phyloP scores from a whole-genome alignment of 2,329 filamentous ascomycete genomes.

The Clarireedia hainanense region DNA sequence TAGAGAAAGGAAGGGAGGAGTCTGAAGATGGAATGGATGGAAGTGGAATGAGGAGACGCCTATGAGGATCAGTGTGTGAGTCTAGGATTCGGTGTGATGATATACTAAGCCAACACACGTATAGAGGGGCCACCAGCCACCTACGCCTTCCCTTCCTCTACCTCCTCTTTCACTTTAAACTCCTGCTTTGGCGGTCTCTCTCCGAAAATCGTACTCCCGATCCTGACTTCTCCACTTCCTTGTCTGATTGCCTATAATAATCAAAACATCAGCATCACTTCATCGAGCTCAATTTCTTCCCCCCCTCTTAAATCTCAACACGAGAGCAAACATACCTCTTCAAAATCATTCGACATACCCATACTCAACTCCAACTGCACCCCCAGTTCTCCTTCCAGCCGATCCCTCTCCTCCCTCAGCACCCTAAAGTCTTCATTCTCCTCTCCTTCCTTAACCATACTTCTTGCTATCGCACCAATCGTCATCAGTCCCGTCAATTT shows the following conservation, averaged over 20 bases:
- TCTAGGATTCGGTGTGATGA: too few relatives aligned
- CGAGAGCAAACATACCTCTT: conserved; percentile 24
- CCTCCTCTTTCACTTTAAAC: conserved; percentile 17
- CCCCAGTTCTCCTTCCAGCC: conserved; percentile 55
- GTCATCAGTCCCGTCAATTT: conserved; percentile 85
- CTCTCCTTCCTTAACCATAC: conserved; percentile 57
- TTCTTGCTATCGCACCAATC: conserved; percentile 88
- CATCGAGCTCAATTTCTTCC: background rate
- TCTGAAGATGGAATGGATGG: too few relatives aligned
- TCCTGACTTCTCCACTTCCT: conserved; percentile 82
- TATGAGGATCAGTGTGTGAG: too few relatives aligned
- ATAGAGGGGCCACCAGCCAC: background rate
- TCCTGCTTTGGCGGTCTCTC: conserved; percentile 48
- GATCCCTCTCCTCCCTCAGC: conserved; percentile 62
- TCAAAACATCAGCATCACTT: conserved; percentile 62
- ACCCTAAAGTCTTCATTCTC: conserved; percentile 85
- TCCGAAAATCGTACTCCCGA: conserved; percentile 94
- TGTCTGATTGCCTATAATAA: conserved; percentile 55
- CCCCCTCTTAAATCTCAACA: background rate
- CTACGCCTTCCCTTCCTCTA: conserved; percentile 15
- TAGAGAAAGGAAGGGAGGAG: too few relatives aligned
- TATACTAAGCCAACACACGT: background rate
- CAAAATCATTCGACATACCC: conserved; percentile 39
- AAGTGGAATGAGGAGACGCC: too few relatives aligned
- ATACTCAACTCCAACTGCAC: conserved; percentile 28